A percentile compares a stretch with the other conserved stretches of the same genome.
Evolutionary conservation across 148 eudicot genomes (phyloP).

Genomic region (Drosera capensis): DNA sequence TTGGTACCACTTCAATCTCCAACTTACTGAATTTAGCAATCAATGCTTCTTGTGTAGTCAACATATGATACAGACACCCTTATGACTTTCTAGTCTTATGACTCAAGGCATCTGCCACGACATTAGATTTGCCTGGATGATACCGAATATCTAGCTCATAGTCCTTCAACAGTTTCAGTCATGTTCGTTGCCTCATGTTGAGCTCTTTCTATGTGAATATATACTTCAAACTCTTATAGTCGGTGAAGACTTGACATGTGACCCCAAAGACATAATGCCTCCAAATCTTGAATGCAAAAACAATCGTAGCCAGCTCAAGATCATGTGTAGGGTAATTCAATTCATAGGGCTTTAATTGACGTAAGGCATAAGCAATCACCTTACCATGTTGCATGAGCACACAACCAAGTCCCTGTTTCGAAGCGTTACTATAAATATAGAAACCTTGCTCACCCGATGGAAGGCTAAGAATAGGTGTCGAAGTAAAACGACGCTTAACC

Average conservation of each 20-base stretch:
- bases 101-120: background rate
- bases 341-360: no score
- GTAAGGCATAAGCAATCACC: background rate
- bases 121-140: background rate
- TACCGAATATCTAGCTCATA: background rate
- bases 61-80: no score
- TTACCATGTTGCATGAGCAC: background rate
- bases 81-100: background rate
- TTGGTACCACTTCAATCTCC: no score
- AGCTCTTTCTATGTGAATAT: background rate
- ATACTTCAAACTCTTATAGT: background rate
- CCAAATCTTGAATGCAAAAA: background rate
- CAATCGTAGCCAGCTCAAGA: background rate
- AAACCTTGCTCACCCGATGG: no score
- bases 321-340: background rate
- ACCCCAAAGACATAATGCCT: background rate
- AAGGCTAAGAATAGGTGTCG: no score
- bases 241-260: background rate
- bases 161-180: background rate
- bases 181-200: background rate
- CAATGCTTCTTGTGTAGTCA: no score
- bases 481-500: background rate
- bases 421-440: background rate
- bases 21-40: no score
- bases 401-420: background rate